Evolutionary conservation across 2,329 filamentous ascomycete species (phyloP).

Genomic region (Cercospora zeina): DNA sequence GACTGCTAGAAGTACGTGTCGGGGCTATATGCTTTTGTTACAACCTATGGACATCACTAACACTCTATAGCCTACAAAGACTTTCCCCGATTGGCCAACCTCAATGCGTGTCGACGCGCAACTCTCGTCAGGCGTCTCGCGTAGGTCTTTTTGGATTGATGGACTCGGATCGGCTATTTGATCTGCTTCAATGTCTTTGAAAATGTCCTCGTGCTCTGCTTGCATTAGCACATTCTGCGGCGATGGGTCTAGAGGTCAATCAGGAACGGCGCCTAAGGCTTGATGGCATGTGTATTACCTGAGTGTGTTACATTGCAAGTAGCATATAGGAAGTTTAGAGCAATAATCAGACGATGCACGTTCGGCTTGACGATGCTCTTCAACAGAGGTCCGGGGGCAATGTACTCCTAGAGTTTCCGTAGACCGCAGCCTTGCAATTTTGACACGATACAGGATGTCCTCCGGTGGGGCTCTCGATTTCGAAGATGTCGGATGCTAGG

Average conservation of each 20-base stretch:
- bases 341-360: slow-evolving; percentile 29
- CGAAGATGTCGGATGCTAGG: slow-evolving; percentile 34
- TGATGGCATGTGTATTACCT: slow-evolving; percentile 14
- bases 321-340: slow-evolving; percentile 19
- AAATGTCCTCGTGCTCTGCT: slow-evolving; percentile 35
- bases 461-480: slow-evolving; percentile 24
- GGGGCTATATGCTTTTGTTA: no score
- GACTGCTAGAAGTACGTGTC: no score
- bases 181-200: slow-evolving; percentile 13
- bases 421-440: slow-evolving; percentile 35
- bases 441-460: slow-evolving; percentile 34
- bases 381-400: slow-evolving; percentile 25
- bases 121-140: no score
- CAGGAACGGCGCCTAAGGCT: neutral
- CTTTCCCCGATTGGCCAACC: no score
- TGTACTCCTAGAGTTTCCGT: slow-evolving; percentile 30
- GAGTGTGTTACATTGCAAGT: slow-evolving; percentile 30
- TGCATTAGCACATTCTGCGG: slow-evolving; percentile 46
- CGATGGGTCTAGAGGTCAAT: slow-evolving; percentile 31
- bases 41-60: no score
- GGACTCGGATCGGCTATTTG: slow-evolving; percentile 5
- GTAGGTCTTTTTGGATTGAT: neutral
- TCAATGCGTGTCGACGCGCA: no score
- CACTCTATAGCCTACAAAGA: no score
- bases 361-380: slow-evolving; percentile 25